Evolutionary conservation across 306 rosid genomes (phyloP).

Genomic region (Trichosanthes cucumerina): DNA sequence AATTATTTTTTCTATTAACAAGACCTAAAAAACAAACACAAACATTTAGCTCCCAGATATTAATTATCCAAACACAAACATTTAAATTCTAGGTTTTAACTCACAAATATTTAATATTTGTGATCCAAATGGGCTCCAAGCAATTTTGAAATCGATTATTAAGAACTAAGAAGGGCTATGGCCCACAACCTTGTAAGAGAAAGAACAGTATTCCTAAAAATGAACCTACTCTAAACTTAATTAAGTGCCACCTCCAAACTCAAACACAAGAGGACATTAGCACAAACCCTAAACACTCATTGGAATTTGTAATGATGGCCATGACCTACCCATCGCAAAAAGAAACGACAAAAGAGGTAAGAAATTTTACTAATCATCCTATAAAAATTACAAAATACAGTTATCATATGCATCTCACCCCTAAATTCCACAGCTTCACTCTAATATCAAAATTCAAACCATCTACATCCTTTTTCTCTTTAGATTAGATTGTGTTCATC

Average conservation of each 20-base stretch:
- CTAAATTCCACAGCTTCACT: not conserved
- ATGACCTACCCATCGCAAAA: no score
- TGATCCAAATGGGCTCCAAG: not conserved
- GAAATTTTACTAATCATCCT: not conserved
- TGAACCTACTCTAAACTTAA: not conserved
- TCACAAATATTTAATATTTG: no score
- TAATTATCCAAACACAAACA: no score
- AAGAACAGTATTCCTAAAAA: no score
- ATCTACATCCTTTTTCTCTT: not conserved
- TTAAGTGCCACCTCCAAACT: not conserved
- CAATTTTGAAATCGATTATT: not conserved
- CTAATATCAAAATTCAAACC: not conserved
- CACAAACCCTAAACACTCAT: no score
- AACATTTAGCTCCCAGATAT: no score
- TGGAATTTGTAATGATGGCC: no score
- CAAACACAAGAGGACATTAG: not conserved
- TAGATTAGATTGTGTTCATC: not conserved
- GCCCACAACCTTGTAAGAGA: not conserved
- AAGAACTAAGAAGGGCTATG: not conserved
- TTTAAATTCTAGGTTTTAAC: no score
- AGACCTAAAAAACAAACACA: no score
- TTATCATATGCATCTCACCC: not conserved
- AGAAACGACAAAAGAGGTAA: not conserved
- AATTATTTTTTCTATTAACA: no score
- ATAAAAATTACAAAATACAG: not conserved